Evolutionary conservation across 495 filamentous ascomycete species (phyloP), one percentile per base, ranked within the genome.

Genomic region (Parmelia sp.): DNA sequence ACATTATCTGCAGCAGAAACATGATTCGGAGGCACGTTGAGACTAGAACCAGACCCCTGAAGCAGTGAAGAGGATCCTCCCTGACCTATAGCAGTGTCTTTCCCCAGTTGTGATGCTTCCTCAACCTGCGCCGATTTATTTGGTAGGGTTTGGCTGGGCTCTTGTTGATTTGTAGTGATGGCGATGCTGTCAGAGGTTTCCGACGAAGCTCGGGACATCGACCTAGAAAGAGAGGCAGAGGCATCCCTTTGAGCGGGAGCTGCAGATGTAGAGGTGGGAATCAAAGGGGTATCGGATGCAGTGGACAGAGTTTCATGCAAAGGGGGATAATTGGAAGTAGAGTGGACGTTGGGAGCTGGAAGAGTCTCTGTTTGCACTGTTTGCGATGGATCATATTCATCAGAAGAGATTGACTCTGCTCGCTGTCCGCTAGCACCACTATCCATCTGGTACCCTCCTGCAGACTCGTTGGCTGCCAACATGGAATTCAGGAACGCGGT

Each of bases 21-120:
- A 75, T 74, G 79, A 82, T 82, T 79, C 80, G 74, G 81, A 78
- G 79, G 77, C 79, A 80, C 79, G 74, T 79, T 77, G 75, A 82
- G 77, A 78, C 77, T 74, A 76, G 80, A 78, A 76, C 51, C 47
- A 68, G 65, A 65, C 19, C 35, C 67, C 27, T 57, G 49, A 33
- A 33, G 51, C 55, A 58, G 55, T 51, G 55, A 62, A 27, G 62
- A 45, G 45, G 56, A 56, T 4, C 45, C 35, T 42, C 27, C 65
- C 42, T 40, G 37, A 23, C 57, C 39, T 29, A 39, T 36, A 35
- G 56, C 23, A 58, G 39, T 42, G 19, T 53, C 27, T 12, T 23
- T 37, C 21, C 65, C 56, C 15, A 31, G n/a, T 35, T 19, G 7
- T 39, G 27, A n/a, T 23, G 29, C 31, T 25, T 29, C 40, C 21